Base-by-base conservation (phyloP, 257 asterid species). In the Jacaranda copaia region DNA sequence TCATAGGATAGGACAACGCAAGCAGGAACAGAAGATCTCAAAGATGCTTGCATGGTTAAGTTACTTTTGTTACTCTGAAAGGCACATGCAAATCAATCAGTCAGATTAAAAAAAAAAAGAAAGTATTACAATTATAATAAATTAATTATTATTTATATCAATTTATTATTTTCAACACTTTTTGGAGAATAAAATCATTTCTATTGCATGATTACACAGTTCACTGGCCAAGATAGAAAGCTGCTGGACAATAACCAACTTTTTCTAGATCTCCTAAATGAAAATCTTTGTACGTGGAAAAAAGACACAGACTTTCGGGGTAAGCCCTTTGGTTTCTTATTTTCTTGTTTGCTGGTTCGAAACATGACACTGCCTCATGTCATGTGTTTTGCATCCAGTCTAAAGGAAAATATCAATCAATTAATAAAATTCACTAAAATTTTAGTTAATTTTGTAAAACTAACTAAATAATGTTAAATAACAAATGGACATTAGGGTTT, bases 231-330 rank as follows among this genome's bases (percentile, higher is more conserved):
- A 46, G 81, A 53, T 39, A 45, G 32, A 46, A 49, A 53, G 4
- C 76, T 68, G 57, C n/a, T 62, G 85, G 80, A 16, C 60, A 79
- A 55, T 74, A 78, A 73, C 81, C 77, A 68, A 68, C 71, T 40
- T 79, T 66, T 32, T 20, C 62, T 45, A 11, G 8, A 42, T 42
- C 32, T 25, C 8, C 43, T 20, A 25, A 58, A 43, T 8, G 8
- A 45, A 45, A 4, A 4, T 48, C 15, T 12, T 48, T 8, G 12
- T 48, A 9, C 8, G 53, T 48, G 53, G 5, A 7, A 58, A 56
- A 43, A 8, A 4, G 4, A 25, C 32, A 25, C 4, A n/a, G 32
- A 56, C 35, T 56, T 6, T 56, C 16, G 32, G 11, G 4, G n/a
- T n/a, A n/a, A n/a, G n/a, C n/a, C n/a, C n/a, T 53, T 53, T 53